These are phyloP conservation scores for Hortaea werneckii DNA, from an alignment of 2,329 filamentous ascomycete genomes.

Conservation along the genomic window DNA sequence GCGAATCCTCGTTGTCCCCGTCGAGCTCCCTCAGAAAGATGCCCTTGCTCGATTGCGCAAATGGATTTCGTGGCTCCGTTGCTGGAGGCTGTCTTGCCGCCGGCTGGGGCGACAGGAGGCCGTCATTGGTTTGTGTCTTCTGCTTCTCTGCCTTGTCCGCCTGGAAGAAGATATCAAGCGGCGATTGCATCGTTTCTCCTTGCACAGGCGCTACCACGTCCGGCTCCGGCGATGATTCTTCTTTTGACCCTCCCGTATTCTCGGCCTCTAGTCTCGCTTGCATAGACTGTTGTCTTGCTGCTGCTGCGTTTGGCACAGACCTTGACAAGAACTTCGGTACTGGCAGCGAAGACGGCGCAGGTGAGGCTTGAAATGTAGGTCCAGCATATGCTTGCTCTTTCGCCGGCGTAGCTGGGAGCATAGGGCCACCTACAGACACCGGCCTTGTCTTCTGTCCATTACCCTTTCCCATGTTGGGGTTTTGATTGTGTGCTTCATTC, in stretches of 20 bases:
- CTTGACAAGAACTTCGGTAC: slow-evolving; percentile 82
- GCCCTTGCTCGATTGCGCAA: slow-evolving; percentile 34
- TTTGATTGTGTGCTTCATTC: slow-evolving; percentile 9
- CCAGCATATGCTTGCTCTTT: slow-evolving; percentile 66
- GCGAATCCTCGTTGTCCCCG: slow-evolving; percentile 30
- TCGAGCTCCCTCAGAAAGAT: slow-evolving; percentile 63
- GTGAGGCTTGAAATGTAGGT: slow-evolving; percentile 88
- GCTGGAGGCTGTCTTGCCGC: slow-evolving; percentile 21
- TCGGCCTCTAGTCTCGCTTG: slow-evolving; percentile 36
- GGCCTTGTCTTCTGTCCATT: slow-evolving; percentile 23
- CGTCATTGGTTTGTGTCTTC: slow-evolving; percentile 45
- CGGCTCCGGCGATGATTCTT: slow-evolving; percentile 43
- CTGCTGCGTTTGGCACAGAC: slow-evolving; percentile 56
- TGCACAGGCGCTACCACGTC: slow-evolving; percentile 32
- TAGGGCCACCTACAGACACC: slow-evolving; percentile 34
- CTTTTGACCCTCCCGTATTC: slow-evolving; percentile 29
- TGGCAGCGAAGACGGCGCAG: slow-evolving; percentile 78
- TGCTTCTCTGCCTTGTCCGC: slow-evolving; percentile 73
- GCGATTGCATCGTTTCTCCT: slow-evolving; percentile 50
- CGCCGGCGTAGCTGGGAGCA: slow-evolving; percentile 30
- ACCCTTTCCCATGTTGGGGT: slow-evolving; percentile 11
- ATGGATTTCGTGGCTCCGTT: slow-evolving; percentile 16
- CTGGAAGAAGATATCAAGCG: slow-evolving; percentile 82
- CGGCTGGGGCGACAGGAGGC: slow-evolving; percentile 44
- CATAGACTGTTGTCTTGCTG: slow-evolving; percentile 35